Base-by-base conservation (phyloP, 176 grass and related monocot species). In the Tillandsia fasciculata region DNA sequence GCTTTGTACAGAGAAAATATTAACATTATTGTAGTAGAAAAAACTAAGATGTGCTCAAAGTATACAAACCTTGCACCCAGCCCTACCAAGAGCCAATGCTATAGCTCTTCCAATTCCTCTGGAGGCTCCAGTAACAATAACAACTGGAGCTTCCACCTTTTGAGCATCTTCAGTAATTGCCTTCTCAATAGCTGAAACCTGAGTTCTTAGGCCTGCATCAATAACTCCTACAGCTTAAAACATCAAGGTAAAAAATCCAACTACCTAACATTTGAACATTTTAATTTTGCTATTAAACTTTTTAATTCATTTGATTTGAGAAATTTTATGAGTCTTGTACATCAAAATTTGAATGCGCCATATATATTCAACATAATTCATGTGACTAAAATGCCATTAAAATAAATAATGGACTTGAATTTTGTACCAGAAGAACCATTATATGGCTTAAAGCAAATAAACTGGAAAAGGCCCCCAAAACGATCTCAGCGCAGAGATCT, bases 41-140 rank as follows among this genome's bases (percentile, higher is more conserved):
- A 69, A 18, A 10, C 48, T 2, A 48, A 33, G 27, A 12, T 29
- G 53, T 20, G 54, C 15, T 58, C 9, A n/a, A 42, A 63, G 64
- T 68, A n/a, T 49, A 72, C 74, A 66, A 66, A 99, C 89, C 94
- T 90, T 99, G 79, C 94, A 90, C 9, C 94, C 89, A 64, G 86
- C 87, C 82, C 90, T 93, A 26, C 94, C 89, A 66, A 99, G 83
- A 70, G 86, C 72, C 79, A 99, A 83, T 17, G 94, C 94, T 48
- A 56, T 65, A 11, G 84, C 82, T 64, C 84, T 99, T 70, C 94
- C 94, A 72, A 93, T 99, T 61, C 94, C 94, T 74, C 87, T 92
- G 12, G 94, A 93, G 18, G 94, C 89, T 80, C 94, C 94, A n/a
- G 94, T 99, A 61, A 99, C 66, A 74, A 99, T 3, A 50, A 85